Evolutionary conservation across 2,329 filamentous ascomycete species (phyloP), one percentile per base, ranked within the genome.

Genomic region (Fusarium miscanthi): DNA sequence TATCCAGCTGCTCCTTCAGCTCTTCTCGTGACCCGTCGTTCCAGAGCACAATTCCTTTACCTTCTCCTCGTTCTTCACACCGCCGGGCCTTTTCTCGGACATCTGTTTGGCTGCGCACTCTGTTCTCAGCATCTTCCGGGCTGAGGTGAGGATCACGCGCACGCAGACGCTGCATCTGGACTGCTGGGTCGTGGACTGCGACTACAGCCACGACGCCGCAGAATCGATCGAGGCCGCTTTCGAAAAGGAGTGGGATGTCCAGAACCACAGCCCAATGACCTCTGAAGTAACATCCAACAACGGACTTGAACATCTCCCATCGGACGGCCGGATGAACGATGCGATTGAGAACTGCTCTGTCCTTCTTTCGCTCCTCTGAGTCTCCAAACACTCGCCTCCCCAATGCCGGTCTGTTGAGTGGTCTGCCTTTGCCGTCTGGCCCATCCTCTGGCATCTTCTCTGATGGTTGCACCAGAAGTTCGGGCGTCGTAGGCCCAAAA

Each of bases 241-340:
- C 96, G 77, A 98, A 98, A 45, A 99, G 87, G 59, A 99, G 85
- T 57, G 96, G 96, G 13, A 99, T 91, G 79, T 99, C 96, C 21
- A 98, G 86, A 40, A 99, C 92, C 8, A 97, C 94, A 0, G 94
- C 95, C 94, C 95, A 96, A 79, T 90, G 81, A 0, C 96, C 95
- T 3, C 83, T 83, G 19, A 96, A 61, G 78, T 97, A 98, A 75
- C 89, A 89, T 68, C 86, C 85, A n/a, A 94, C 78, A 63, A 98
- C 88, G 52, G 88, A 86, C 76, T 87, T 90, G 81, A 94, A 94
- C 87, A 98, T 95, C 80, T 93, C 94, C 78, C 85, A 87, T 43
- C 95, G 88, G 45, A 99, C 95, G 0, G 94, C 94, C 0, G 96
- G 96, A 80, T 99, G 96, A 56, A 98, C 93, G 74, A 99, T 98